phyloP scores from a whole-genome alignment of 805 yeast species.

The Lipomyces yamadae region DNA sequence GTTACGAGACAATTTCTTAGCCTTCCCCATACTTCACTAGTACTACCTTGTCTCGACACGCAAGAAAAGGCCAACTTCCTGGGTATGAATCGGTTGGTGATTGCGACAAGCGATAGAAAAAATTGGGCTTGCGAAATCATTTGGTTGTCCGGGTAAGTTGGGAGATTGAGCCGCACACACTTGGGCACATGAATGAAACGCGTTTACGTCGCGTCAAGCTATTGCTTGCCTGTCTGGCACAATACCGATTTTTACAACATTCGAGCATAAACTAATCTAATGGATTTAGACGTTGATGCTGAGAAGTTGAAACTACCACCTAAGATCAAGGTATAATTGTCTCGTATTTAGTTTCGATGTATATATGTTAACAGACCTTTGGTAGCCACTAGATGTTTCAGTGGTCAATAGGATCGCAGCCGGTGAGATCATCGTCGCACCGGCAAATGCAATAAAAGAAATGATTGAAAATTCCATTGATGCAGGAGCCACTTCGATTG shows the following conservation, averaged over 20 bases:
- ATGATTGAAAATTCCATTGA: conserved; percentile 90
- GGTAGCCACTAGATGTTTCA: conserved; percentile 58
- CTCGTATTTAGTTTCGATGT: not conserved
- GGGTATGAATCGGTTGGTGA: too few relatives aligned
- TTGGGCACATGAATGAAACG: not conserved
- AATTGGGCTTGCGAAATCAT: not conserved
- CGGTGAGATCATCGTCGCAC: conserved; percentile 93
- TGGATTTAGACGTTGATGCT: not conserved
- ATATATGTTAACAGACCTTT: not conserved
- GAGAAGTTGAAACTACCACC: conserved; percentile 13
- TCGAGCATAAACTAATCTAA: not conserved
- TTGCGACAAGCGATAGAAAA: not conserved
- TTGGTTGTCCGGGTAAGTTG: not conserved
- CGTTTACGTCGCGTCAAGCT: not conserved
- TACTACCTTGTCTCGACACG: not conserved
- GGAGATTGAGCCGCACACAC: not conserved
- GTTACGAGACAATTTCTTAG: conserved; percentile 15
- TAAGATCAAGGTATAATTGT: conserved; percentile 28
- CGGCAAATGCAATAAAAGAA: conserved; percentile 93
- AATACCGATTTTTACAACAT: not conserved
- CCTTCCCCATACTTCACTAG: conserved; percentile 13
- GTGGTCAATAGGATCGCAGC: conserved; percentile 95
- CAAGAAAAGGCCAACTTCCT: not conserved
- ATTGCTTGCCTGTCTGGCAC: not conserved
- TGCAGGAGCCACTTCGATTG: conserved; percentile 75